These are phyloP conservation scores for Raffaelea arxii DNA, from an alignment of 2,329 filamentous ascomycete species.

Conservation along the genomic window DNA sequence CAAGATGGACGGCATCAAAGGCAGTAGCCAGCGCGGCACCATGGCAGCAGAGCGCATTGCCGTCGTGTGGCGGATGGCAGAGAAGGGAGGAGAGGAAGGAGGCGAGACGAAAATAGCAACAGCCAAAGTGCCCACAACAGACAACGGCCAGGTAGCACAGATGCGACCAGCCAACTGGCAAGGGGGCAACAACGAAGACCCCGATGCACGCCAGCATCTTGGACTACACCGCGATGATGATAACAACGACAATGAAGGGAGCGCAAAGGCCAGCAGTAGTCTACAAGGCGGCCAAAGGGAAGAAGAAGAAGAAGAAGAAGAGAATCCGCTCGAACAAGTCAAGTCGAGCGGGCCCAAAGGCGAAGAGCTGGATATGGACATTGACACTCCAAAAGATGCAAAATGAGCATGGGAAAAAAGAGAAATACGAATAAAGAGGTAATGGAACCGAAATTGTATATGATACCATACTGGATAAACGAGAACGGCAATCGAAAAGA, in stretches of 20 bases:
- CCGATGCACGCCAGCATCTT: constrained; percentile 49
- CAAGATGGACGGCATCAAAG: constrained; percentile 88
- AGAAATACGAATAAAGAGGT: too few relatives aligned
- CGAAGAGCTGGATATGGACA: constrained; percentile 14
- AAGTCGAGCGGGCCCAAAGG: constrained; percentile 20
- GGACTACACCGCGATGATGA: constrained; percentile 58
- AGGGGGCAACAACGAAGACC: constrained; percentile 39
- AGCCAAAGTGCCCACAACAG: constrained; percentile 6
- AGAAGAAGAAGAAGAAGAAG: constrained; percentile 9
- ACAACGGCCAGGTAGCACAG: constrained; percentile 55
- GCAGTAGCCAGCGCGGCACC: constrained; percentile 71
- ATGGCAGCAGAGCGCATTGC: constrained; percentile 72
- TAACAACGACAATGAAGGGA: constrained; percentile 57
- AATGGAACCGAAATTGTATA: too few relatives aligned
- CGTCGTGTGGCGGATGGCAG: constrained; percentile 65
- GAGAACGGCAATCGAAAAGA: too few relatives aligned
- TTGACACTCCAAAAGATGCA: not conserved
- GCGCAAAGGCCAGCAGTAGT: constrained; percentile 68
- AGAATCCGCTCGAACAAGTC: constrained; percentile 14
- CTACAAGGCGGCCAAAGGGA: constrained; percentile 27
- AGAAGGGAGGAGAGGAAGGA: constrained; percentile 14
- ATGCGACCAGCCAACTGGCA: constrained; percentile 66
- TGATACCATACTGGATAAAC: too few relatives aligned
- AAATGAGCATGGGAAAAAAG: not conserved
- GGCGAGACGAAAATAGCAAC: constrained; percentile 3